A percentile compares a stretch with the other conserved stretches of the same genome.
Conservation (phyloP, 2,329 filamentous ascomycete species). For the Fusarium phyllophilum region DNA sequence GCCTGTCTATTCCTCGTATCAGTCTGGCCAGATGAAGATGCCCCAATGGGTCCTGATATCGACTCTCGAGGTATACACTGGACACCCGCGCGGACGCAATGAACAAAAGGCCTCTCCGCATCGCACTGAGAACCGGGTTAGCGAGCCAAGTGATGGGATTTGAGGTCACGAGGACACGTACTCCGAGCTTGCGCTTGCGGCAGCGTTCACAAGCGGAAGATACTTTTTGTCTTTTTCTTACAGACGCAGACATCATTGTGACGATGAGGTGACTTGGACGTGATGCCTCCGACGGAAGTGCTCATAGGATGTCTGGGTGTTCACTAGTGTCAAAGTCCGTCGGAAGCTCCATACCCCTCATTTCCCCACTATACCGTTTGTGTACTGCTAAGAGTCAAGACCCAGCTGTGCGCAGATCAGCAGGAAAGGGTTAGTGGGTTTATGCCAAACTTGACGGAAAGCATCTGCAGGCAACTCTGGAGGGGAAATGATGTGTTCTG, state of each 20-base stretch:
- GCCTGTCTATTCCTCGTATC: rapidly evolving
- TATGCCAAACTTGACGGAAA: neutral
- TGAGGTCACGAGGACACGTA: rapidly evolving
- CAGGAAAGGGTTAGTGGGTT: neutral
- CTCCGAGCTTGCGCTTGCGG: neutral
- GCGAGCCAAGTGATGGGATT: rapidly evolving
- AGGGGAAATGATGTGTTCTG: rapidly evolving
- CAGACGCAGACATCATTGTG: neutral
- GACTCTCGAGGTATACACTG: neutral
- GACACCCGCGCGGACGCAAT: neutral
- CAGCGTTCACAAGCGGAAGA: neutral
- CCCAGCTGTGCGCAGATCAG: rapidly evolving
- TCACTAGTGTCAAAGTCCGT: neutral
- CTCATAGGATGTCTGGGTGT: too few species aligned
- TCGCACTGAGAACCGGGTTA: neutral
- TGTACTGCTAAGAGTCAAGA: rapidly evolving
- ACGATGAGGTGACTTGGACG: rapidly evolving
- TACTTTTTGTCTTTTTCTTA: neutral
- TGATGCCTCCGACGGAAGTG: neutral
- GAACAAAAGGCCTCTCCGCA: neutral
- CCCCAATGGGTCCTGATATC: rapidly evolving
- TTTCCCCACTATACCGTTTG: neutral
- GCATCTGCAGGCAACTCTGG: rapidly evolving
- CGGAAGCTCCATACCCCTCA: neutral
- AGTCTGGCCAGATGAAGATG: neutral